Evolutionary conservation across 257 asterid species (phyloP).

Genomic region (Jaltomata sinuosa): DNA sequence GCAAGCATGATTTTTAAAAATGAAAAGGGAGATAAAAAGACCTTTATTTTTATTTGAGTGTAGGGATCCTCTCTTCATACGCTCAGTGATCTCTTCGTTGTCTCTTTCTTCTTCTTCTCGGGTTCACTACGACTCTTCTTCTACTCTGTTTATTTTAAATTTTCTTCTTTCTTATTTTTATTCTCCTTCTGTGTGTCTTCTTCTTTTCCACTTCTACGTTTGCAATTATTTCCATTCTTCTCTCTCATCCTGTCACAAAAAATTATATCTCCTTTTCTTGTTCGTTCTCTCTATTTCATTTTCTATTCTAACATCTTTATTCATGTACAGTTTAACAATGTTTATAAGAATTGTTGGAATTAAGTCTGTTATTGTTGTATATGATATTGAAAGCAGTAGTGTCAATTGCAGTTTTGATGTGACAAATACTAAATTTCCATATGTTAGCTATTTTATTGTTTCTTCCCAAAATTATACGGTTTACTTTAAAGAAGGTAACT

Average conservation of each 20-base stretch:
- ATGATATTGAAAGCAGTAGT: neutral
- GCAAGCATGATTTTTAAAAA: neutral
- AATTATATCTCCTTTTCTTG: neutral
- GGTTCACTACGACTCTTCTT: neutral
- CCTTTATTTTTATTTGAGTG: neutral
- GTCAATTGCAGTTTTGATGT: neutral
- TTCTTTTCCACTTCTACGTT: neutral
- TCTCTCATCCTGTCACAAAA: neutral
- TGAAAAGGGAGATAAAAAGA: neutral
- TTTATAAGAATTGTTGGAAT: neutral
- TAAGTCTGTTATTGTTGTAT: neutral
- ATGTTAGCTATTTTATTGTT: neutral
- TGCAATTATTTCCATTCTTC: neutral
- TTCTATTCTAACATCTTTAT: neutral
- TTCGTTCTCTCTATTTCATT: neutral
- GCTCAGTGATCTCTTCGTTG: neutral
- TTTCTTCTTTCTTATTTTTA: neutral
- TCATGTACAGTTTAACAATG: neutral
- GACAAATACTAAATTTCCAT: neutral
- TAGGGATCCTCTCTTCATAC: neutral
- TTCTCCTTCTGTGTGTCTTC: neutral
- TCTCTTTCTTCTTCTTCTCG: neutral
- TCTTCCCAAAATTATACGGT: neutral
- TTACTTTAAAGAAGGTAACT: neutral
- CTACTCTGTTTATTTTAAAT: neutral